Percentiles rank a stretch among this genome's conserved stretches.
phyloP scores from a whole-genome alignment of 2,329 filamentous ascomycete species.

The Colletotrichum falcatum region DNA sequence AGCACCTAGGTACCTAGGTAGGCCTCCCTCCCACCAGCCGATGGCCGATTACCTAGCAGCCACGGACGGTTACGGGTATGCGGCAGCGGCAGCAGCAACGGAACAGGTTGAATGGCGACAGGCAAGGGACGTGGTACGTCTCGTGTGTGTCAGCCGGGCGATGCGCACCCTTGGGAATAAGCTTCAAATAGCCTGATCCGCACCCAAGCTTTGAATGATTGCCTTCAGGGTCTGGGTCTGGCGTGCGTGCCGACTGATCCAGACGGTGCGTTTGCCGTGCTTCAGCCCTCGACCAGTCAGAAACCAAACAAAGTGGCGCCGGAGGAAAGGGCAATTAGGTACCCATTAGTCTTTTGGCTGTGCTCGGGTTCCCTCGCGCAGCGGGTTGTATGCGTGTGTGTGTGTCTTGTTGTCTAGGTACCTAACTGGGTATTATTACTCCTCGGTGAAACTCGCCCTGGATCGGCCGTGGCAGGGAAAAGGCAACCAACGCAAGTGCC shows the following conservation, averaged over 20 bases:
- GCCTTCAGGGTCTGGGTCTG: conserved; percentile 20
- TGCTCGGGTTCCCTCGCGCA: conserved; percentile 27
- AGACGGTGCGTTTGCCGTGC: conserved; percentile 33
- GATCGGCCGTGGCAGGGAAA: neutral
- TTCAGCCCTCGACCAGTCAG: conserved; percentile 6
- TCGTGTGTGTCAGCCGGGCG: neutral
- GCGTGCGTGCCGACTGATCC: conserved; percentile 36
- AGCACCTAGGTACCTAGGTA: too few species aligned
- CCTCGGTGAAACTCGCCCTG: conserved; percentile 2
- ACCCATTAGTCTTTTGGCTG: neutral
- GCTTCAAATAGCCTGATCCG: conserved; percentile 17
- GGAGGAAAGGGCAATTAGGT: neutral
- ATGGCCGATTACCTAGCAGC: too few species aligned
- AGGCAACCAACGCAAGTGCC: too few species aligned
- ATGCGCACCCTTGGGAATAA: conserved; percentile 23
- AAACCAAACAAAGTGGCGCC: neutral
- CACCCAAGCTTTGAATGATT: conserved; percentile 12
- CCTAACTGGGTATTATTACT: too few species aligned
- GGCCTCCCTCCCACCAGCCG: neutral
- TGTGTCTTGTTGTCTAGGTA: neutral
- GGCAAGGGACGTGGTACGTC: neutral
- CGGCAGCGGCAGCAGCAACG: conserved; percentile 16
- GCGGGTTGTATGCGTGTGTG: neutral
- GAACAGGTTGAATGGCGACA: conserved; percentile 3
- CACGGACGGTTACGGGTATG: conserved; percentile 21